These are phyloP conservation scores for Saturnispora dispora DNA, from an alignment of 805 yeast genomes.

Conservation along the genomic window DNA sequence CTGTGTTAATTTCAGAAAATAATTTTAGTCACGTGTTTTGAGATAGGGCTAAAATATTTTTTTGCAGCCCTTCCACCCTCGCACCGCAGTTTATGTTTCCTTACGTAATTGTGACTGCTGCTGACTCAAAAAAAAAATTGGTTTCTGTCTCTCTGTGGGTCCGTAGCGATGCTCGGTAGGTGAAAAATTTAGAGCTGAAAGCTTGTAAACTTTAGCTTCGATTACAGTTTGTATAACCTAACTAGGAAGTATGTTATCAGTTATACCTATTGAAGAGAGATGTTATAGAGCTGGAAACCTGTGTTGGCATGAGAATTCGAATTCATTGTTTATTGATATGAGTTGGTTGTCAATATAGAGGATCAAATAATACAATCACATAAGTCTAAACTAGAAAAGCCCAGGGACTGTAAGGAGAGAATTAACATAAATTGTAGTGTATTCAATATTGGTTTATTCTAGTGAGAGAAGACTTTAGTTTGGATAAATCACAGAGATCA, in stretches of 20 bases:
- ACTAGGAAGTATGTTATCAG: slow-evolving; percentile 1
- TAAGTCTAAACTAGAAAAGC: no score
- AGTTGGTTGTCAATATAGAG: neutral
- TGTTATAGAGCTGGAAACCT: neutral
- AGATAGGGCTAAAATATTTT: neutral
- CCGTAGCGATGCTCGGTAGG: neutral
- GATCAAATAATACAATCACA: no score
- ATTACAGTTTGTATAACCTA: neutral
- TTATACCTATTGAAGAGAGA: neutral
- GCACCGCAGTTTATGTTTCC: neutral
- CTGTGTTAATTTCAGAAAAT: neutral
- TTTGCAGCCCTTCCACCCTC: neutral
- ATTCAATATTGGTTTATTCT: no score
- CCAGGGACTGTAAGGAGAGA: no score
- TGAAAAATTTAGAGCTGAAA: neutral
- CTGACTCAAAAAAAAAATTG: no score
- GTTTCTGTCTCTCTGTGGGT: neutral
- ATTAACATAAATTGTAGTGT: no score
- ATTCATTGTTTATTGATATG: no score
- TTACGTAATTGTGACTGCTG: neutral
- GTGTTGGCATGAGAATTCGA: neutral
- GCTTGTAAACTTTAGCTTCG: no score
- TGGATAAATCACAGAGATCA: neutral
- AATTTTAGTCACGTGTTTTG: neutral
- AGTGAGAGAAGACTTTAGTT: neutral